Conservation (phyloP, 1,284 basidiomycete genomes). For the Austropuccinia psidii region DNA sequence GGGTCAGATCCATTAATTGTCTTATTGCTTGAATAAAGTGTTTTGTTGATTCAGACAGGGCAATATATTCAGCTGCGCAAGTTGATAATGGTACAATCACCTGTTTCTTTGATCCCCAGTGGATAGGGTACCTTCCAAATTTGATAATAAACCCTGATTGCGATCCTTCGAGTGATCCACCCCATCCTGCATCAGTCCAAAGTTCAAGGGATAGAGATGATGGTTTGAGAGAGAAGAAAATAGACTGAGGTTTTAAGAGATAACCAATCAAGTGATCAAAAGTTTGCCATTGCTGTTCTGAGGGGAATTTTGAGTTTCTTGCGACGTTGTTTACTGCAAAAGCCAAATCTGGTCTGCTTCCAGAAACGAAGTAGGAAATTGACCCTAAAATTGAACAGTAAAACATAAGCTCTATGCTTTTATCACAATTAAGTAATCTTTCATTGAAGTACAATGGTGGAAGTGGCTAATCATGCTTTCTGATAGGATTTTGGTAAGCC, state of each 20-base stretch:
- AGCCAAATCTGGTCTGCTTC: background rate
- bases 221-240: background rate
- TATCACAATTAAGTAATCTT: too few relatives aligned
- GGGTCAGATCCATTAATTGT: background rate
- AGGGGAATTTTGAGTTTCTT: background rate
- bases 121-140: background rate
- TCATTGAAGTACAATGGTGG: too few relatives aligned
- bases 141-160: background rate
- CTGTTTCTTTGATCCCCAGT: background rate
- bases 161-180: background rate
- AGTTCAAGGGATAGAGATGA: background rate
- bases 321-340: background rate
- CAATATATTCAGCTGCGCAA: background rate
- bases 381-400: background rate
- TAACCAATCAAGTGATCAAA: background rate
- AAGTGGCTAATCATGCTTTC: too few relatives aligned
- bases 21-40: background rate
- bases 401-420: too few relatives aligned
- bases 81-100: background rate
- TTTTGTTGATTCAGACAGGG: background rate
- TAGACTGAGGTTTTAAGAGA: background rate
- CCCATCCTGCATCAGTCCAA: background rate
- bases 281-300: background rate
- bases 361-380: background rate
- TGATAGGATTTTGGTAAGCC: too few relatives aligned